These are phyloP conservation scores for Rhododendron ferrugineum DNA, from an alignment of 148 eudicot genomes.

Conservation along the genomic window DNA sequence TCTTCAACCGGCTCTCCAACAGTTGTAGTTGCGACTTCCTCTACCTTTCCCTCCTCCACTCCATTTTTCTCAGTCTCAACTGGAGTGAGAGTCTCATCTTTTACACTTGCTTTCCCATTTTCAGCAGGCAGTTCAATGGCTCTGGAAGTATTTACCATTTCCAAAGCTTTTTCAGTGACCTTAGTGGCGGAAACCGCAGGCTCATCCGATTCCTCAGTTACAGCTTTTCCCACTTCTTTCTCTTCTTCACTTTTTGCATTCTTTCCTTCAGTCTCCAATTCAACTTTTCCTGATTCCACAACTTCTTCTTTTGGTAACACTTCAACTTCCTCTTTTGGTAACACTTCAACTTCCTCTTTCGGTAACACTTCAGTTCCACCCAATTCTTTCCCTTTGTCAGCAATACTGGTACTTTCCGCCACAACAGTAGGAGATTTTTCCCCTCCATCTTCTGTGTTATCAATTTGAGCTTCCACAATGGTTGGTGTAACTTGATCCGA, in stretches of 20 bases:
- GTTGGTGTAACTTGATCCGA: slow-evolving; percentile 8
- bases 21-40: slow-evolving; percentile 4
- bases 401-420: neutral
- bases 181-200: slow-evolving; percentile 15
- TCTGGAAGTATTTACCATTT: slow-evolving; percentile 34
- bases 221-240: slow-evolving; percentile 22
- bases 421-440: neutral
- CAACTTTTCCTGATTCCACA: neutral
- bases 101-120: slow-evolving; percentile 11
- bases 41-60: slow-evolving; percentile 21
- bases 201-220: slow-evolving; percentile 26
- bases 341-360: slow-evolving; percentile 13
- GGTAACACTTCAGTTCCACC: neutral
- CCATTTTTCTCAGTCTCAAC: slow-evolving; percentile 32
- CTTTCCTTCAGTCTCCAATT: slow-evolving; percentile 5
- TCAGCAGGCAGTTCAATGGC: slow-evolving; percentile 38
- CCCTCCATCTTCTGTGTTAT: neutral
- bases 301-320: slow-evolving; percentile 11
- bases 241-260: slow-evolving; percentile 10
- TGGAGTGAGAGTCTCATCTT: slow-evolving; percentile 17
- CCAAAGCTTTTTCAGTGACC: slow-evolving; percentile 29
- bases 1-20: slow-evolving; percentile 18
- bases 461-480: slow-evolving; percentile 9
- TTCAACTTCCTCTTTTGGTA: slow-evolving; percentile 12
- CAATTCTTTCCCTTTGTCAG: slow-evolving; percentile 17